phyloP scores from a whole-genome alignment of 345 rosid genomes.

The Salix dunnii region DNA sequence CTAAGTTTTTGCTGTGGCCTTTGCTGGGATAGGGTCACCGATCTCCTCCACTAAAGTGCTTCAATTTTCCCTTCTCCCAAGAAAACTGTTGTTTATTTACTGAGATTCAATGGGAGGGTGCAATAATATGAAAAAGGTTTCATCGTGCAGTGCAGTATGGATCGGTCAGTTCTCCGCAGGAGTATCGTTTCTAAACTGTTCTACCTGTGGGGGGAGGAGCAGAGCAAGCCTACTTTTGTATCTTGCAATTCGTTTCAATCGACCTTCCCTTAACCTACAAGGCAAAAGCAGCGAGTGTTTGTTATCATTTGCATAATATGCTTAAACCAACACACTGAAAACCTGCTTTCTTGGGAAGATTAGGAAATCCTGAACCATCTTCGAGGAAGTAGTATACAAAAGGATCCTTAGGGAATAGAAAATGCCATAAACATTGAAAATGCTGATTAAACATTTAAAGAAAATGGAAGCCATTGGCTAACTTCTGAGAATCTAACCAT shows the following conservation, averaged over 20 bases:
- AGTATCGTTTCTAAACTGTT: conserved; percentile 37
- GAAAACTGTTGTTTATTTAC: background rate
- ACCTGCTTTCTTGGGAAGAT: background rate
- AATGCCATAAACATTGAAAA: no score
- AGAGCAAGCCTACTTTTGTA: conserved; percentile 76
- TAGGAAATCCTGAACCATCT: no score
- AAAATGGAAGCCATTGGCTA: background rate
- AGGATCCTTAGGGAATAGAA: no score
- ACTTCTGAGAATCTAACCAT: no score
- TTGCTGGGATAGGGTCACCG: background rate
- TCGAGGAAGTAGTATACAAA: no score
- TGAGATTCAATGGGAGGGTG: background rate
- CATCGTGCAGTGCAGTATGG: background rate
- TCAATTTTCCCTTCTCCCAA: background rate
- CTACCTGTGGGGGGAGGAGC: conserved; percentile 67
- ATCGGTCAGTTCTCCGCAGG: conserved; percentile 36
- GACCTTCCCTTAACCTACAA: conserved; percentile 63
- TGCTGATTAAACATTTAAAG: background rate
- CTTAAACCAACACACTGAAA: background rate
- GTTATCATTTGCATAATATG: background rate
- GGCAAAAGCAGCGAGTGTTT: background rate
- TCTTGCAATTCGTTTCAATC: conserved; percentile 69
- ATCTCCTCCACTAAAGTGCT: background rate
- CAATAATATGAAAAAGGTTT: background rate
- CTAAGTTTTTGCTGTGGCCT: background rate